Conservation (phyloP, 371 early-diverging fungal genomes). For the Mucor racemosus region DNA sequence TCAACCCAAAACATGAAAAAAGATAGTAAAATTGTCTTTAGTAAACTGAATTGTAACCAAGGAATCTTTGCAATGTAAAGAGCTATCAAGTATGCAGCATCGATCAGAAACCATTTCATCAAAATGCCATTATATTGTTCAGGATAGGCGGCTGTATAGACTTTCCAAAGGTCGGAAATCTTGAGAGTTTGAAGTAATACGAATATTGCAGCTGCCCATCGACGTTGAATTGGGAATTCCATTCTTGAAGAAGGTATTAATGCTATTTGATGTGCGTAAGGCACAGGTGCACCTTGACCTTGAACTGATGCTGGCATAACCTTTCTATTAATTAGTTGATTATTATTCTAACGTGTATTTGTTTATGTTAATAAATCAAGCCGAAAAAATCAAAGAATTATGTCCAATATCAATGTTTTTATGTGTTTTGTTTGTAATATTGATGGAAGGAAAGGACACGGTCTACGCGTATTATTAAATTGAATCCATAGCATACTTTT, state of each 20-base stretch:
- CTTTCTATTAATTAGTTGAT: not conserved
- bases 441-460: slow-evolving; percentile 3
- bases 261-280: slow-evolving; percentile 32
- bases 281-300: slow-evolving; percentile 11
- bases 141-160: slow-evolving; percentile 34
- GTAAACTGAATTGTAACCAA: slow-evolving; percentile 49
- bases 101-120: slow-evolving; percentile 41
- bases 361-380: too few relatives aligned
- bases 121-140: slow-evolving; percentile 32
- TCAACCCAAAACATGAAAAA: slow-evolving; percentile 23
- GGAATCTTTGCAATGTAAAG: slow-evolving; percentile 49
- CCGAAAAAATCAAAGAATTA: not conserved
- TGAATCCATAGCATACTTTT: not conserved
- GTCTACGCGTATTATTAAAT: slow-evolving; percentile 11
- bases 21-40: slow-evolving; percentile 35
- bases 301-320: slow-evolving; percentile 14
- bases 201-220: slow-evolving; percentile 44
- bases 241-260: slow-evolving; percentile 43
- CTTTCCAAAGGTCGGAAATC: slow-evolving; percentile 25
- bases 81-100: slow-evolving; percentile 33
- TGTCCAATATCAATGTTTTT: not conserved
- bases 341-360: not conserved
- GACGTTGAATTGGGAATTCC: slow-evolving; percentile 53
- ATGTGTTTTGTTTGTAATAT: not conserved
- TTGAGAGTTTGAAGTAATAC: slow-evolving; percentile 41